phyloP scores from a whole-genome alignment of 768 basidiomycete genomes.

The Serendipita sp. region DNA sequence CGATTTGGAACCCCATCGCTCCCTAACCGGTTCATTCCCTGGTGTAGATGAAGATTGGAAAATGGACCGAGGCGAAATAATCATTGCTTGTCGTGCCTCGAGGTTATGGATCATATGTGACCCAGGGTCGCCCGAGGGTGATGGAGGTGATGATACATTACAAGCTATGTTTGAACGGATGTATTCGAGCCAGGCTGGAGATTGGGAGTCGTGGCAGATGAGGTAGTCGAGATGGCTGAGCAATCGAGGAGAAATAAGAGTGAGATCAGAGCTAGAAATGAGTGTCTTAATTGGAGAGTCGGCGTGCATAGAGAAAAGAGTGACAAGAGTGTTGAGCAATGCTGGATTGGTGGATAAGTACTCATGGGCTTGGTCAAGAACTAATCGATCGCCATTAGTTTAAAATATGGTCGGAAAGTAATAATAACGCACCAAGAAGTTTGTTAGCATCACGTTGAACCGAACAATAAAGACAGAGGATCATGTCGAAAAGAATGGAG shows the following conservation, averaged over 20 bases:
- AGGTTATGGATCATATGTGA: neutral
- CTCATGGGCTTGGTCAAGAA: constrained; percentile 1
- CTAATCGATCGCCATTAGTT: neutral
- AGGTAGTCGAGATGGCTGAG: constrained; percentile 2
- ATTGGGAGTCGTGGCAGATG: constrained; percentile 1
- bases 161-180: neutral
- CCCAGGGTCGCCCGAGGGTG: neutral
- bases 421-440: neutral
- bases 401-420: neutral
- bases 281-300: constrained; percentile 4
- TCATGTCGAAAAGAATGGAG: neutral
- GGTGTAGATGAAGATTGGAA: neutral
- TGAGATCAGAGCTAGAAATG: neutral
- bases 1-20: neutral
- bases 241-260: neutral
- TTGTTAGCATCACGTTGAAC: neutral
- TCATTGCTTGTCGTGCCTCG: neutral
- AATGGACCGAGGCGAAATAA: constrained; percentile 1
- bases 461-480: neutral
- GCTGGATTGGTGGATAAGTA: neutral
- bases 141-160: neutral
- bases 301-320: neutral
- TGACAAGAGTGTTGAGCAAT: neutral
- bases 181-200: neutral
- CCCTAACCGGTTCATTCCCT: too few species aligned